These are phyloP conservation scores for Suhomyces ambrosiae DNA, from an alignment of 1,139 yeast species.

Conservation along the genomic window DNA sequence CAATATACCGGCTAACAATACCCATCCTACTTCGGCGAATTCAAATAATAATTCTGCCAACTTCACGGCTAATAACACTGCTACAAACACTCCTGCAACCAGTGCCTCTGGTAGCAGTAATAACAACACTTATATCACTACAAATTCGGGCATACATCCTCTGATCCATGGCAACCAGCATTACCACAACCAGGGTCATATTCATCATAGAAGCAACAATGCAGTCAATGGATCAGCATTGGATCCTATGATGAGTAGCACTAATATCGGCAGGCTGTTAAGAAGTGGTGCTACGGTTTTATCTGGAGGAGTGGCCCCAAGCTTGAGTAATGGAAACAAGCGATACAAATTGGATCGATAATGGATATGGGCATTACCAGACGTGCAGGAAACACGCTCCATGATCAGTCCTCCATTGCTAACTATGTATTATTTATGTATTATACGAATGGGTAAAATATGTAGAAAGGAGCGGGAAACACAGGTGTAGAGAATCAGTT, in stretches of 20 bases:
- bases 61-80: neutral
- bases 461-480: neutral
- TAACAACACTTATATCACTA: slow-evolving; percentile 4
- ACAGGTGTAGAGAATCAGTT: too few species aligned
- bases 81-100: slow-evolving; percentile 1
- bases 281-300: slow-evolving; percentile 6
- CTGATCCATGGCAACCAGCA: slow-evolving; percentile 6
- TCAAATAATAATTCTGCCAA: neutral
- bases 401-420: slow-evolving; percentile 3
- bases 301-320: slow-evolving; percentile 7
- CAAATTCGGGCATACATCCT: slow-evolving; percentile 2
- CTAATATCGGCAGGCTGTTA: slow-evolving; percentile 5
- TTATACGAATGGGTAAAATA: slow-evolving; percentile 1
- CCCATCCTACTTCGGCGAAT: neutral
- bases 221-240: slow-evolving; percentile 4
- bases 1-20: slow-evolving; percentile 1
- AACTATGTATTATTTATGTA: slow-evolving; percentile 14
- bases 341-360: slow-evolving; percentile 17
- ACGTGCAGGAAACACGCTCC: neutral
- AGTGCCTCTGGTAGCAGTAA: neutral
- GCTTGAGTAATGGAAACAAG: slow-evolving; percentile 11
- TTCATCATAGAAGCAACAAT: slow-evolving; percentile 2
- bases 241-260: slow-evolving; percentile 10
- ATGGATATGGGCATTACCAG: neutral
- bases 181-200: slow-evolving; percentile 5